Percentiles rank a stretch among this genome's conserved stretches.
phyloP scores from a whole-genome alignment of 2,329 filamentous ascomycete species.

The Fusarium irregulare region DNA sequence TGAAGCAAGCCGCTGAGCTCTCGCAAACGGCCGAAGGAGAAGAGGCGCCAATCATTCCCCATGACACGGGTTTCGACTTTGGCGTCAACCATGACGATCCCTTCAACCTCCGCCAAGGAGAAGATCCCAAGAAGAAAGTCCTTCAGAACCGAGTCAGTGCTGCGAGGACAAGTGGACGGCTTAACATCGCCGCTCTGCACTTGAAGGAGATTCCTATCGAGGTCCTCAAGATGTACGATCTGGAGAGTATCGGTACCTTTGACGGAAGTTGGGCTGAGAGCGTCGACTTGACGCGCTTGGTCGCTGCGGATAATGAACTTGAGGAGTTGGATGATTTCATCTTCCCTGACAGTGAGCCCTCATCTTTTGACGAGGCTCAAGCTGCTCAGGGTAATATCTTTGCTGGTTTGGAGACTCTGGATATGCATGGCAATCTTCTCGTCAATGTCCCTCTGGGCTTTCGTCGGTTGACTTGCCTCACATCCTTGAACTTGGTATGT shows the following conservation, averaged over 20 bases:
- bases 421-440: slow-evolving; percentile 87
- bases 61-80: slow-evolving; percentile 60
- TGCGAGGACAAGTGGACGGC: slow-evolving; percentile 79
- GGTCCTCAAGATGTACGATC: slow-evolving; percentile 90
- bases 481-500: slow-evolving; percentile 82
- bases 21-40: slow-evolving; percentile 13
- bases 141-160: slow-evolving; percentile 77
- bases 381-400: slow-evolving; percentile 80
- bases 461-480: slow-evolving; percentile 77
- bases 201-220: slow-evolving; percentile 83
- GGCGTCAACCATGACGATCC: slow-evolving; percentile 69
- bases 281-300: slow-evolving; percentile 85
- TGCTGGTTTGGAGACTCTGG: slow-evolving; percentile 80
- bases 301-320: slow-evolving; percentile 91
- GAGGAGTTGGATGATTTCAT: slow-evolving; percentile 76
- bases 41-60: slow-evolving; percentile 57
- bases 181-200: slow-evolving; percentile 89
- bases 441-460: slow-evolving; percentile 79
- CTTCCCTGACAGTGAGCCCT: slow-evolving; percentile 78
- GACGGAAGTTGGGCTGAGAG: slow-evolving; percentile 88
- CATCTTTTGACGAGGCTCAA: slow-evolving; percentile 71
- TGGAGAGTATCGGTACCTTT: slow-evolving; percentile 71
- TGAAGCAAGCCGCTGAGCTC: slow-evolving; percentile 49
- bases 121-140: slow-evolving; percentile 71
- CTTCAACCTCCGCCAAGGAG: slow-evolving; percentile 73